Conservation (phyloP, 768 basidiomycete species). For the Dioszegia crocea region DNA sequence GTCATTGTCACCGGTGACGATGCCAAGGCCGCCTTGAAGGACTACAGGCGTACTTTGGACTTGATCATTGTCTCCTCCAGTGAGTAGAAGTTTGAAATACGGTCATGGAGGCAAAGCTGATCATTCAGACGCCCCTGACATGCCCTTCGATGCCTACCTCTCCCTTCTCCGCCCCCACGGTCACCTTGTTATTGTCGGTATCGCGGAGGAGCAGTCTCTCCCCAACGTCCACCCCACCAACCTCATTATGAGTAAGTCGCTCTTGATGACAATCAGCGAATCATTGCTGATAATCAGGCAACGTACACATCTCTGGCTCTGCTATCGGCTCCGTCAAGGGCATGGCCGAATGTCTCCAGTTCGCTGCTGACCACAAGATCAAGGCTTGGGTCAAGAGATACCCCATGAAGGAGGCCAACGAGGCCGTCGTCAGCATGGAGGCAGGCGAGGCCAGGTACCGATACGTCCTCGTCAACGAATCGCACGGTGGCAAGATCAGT, state of each 20-base stretch:
- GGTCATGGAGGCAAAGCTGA: too few relatives aligned
- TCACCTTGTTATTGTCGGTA: constrained; percentile 42
- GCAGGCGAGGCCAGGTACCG: constrained; percentile 38
- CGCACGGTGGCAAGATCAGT: constrained; percentile 33
- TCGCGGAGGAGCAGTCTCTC: constrained; percentile 49
- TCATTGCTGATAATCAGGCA: constrained; percentile 49
- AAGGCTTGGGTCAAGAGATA: constrained; percentile 43
- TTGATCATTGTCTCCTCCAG: constrained; percentile 52
- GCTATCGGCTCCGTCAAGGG: constrained; percentile 33
- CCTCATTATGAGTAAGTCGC: constrained; percentile 24
- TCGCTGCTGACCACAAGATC: constrained; percentile 36
- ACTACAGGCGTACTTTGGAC: constrained; percentile 47
- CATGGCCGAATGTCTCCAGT: constrained; percentile 25
- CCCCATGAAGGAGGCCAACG: constrained; percentile 35
- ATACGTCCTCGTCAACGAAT: constrained; percentile 44
- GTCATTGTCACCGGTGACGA: constrained; percentile 55
- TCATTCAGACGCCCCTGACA: constrained; percentile 30
- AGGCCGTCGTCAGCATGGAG: constrained; percentile 32
- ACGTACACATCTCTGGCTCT: constrained; percentile 49
- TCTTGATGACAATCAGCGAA: constrained; percentile 30
- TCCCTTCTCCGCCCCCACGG: constrained; percentile 39
- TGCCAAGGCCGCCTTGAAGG: constrained; percentile 38
- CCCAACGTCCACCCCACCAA: constrained; percentile 48
- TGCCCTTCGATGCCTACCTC: constrained; percentile 41
- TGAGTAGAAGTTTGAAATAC: constrained; percentile 38